phyloP scores from a whole-genome alignment of 345 rosid genomes.

The Laguncularia racemosa region DNA sequence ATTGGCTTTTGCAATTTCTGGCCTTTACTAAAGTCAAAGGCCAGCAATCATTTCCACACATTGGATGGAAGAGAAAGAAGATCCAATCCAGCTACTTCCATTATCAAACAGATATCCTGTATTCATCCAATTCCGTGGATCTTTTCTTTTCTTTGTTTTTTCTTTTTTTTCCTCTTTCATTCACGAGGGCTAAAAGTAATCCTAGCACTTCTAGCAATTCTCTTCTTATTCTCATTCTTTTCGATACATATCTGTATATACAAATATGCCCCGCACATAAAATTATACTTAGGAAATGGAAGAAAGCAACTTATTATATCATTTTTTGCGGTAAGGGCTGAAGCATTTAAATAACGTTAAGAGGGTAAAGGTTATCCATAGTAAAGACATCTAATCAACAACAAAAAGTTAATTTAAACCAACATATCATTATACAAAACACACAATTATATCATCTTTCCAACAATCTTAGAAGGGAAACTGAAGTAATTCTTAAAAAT shows the following conservation, averaged over 20 bases:
- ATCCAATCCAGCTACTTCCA: conserved; percentile 27
- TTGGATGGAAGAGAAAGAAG: conserved; percentile 20
- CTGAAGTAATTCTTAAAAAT: background rate
- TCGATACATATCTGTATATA: too few species aligned
- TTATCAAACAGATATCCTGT: conserved; percentile 11
- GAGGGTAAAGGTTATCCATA: too few species aligned
- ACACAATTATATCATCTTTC: background rate
- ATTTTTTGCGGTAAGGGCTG: too few species aligned
- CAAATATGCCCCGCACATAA: background rate
- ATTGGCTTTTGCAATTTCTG: conserved; percentile 3
- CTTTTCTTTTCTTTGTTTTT: background rate
- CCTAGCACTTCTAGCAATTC: background rate
- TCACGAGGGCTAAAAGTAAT: background rate
- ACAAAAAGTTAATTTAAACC: background rate
- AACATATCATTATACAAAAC: background rate
- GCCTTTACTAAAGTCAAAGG: conserved; percentile 43
- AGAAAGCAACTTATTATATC: too few species aligned
- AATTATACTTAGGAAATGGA: too few species aligned
- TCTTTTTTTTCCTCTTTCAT: background rate
- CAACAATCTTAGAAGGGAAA: background rate
- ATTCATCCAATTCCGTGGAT: conserved; percentile 11
- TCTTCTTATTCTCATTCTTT: too few species aligned
- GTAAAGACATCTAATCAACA: too few species aligned
- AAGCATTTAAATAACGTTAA: too few species aligned
- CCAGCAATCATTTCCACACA: conserved; percentile 27